Evolutionary conservation across 768 basidiomycete genomes (phyloP).

Genomic region (Leccinum uliginosum): DNA sequence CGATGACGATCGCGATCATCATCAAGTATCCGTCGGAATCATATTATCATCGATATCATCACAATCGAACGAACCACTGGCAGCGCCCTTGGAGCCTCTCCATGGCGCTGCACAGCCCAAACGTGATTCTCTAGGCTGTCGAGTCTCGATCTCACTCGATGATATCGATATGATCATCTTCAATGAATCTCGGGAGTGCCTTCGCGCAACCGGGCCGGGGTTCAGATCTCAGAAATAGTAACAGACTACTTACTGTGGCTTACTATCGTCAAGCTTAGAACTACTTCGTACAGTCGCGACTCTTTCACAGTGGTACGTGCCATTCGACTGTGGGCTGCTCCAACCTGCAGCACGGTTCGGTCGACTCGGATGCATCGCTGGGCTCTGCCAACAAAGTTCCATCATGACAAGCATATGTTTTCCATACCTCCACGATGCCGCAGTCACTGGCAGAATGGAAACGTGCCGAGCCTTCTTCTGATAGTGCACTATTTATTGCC

Average conservation of each 20-base stretch:
- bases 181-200: not conserved
- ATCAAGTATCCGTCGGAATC: not conserved
- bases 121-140: not conserved
- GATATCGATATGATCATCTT: not conserved
- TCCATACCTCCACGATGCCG: not conserved
- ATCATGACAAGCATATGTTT: not conserved
- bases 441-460: not conserved
- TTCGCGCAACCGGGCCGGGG: not conserved
- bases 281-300: not conserved
- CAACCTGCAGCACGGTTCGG: not conserved
- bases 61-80: not conserved
- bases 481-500: not conserved
- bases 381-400: not conserved
- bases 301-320: not conserved
- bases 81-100: not conserved
- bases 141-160: constrained; percentile 7
- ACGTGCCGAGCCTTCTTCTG: not conserved
- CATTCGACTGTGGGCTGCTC: not conserved
- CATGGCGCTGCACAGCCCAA: not conserved
- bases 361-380: not conserved
- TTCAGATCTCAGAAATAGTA: not conserved
- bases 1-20: not conserved
- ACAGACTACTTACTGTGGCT: not conserved
- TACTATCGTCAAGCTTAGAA: not conserved
- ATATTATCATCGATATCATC: no score